A percentile compares a stretch with the other conserved stretches of the same genome.
phyloP scores from a whole-genome alignment of 441 rosid species.

The Raphanus hybrid region DNA sequence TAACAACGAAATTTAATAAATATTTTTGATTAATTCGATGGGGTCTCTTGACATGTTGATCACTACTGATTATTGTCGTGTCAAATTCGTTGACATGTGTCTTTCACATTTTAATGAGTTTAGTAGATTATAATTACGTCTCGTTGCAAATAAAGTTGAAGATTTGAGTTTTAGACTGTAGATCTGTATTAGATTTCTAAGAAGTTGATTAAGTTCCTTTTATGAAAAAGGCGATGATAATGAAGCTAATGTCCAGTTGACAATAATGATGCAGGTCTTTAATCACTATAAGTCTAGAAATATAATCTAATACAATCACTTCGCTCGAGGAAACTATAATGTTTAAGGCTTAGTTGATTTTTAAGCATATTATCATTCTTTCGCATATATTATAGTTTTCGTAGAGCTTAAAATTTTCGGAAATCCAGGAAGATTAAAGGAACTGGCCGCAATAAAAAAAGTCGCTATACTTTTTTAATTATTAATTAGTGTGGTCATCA shows the following conservation, averaged over 20 bases:
- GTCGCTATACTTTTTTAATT: no score
- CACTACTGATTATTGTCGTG: conserved; percentile 39
- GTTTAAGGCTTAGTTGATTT: conserved; percentile 18
- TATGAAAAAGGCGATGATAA: conserved; percentile 12
- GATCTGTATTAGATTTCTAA: neutral
- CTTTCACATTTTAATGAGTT: conserved; percentile 8
- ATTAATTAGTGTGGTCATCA: conserved; percentile 9
- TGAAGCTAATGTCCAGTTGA: conserved; percentile 14
- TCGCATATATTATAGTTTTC: conserved; percentile 12
- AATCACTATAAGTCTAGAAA: conserved; percentile 30
- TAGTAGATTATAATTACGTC: neutral
- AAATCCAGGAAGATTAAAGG: neutral
- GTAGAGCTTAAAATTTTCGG: neutral
- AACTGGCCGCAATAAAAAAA: conserved; percentile 11
- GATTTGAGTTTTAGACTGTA: neutral
- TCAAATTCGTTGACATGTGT: conserved; percentile 34
- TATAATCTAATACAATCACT: conserved; percentile 28
- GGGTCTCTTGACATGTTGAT: conserved; percentile 41
- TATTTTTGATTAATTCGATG: conserved; percentile 38
- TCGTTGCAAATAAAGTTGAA: neutral
- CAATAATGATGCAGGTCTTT: conserved; percentile 34
- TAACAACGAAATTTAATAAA: conserved; percentile 25
- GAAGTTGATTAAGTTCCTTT: neutral
- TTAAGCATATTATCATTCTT: neutral
- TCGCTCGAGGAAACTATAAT: conserved; percentile 33